Conservation (phyloP, 169 alveolate genomes). For the Sarcocystis neurona region DNA sequence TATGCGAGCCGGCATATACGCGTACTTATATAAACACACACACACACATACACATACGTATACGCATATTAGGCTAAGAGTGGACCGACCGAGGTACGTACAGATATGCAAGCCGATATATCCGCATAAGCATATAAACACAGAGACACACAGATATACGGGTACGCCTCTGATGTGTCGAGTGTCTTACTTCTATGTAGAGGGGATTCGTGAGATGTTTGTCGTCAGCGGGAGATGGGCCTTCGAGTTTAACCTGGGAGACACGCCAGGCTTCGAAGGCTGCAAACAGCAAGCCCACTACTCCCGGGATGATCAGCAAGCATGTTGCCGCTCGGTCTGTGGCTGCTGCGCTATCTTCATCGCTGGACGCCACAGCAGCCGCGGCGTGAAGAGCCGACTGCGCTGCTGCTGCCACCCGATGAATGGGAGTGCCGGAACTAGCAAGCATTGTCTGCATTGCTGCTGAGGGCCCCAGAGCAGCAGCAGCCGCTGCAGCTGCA, state of each 20-base stretch:
- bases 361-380: background rate
- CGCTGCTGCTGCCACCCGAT: background rate
- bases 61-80: too few relatives aligned
- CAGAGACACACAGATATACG: background rate
- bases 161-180: background rate
- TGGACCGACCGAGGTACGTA: too few relatives aligned
- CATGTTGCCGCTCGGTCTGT: constrained; percentile 21
- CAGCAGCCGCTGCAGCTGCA: background rate
- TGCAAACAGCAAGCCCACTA: constrained; percentile 40
- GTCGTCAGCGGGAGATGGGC: constrained; percentile 35
- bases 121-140: background rate
- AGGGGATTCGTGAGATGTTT: constrained; percentile 54
- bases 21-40: too few relatives aligned
- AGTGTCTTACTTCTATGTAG: constrained; percentile 31
- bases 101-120: background rate
- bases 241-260: constrained; percentile 29
- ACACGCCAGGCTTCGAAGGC: constrained; percentile 34
- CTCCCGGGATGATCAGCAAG: constrained; percentile 25
- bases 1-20: too few relatives aligned
- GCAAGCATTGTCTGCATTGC: too few relatives aligned
- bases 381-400: too few relatives aligned
- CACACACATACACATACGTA: too few relatives aligned
- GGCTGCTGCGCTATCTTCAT: background rate
- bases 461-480: too few relatives aligned
- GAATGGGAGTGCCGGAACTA: too few relatives aligned